Conservation (phyloP, 1,139 yeast genomes). For the Nadsonia commutata region DNA sequence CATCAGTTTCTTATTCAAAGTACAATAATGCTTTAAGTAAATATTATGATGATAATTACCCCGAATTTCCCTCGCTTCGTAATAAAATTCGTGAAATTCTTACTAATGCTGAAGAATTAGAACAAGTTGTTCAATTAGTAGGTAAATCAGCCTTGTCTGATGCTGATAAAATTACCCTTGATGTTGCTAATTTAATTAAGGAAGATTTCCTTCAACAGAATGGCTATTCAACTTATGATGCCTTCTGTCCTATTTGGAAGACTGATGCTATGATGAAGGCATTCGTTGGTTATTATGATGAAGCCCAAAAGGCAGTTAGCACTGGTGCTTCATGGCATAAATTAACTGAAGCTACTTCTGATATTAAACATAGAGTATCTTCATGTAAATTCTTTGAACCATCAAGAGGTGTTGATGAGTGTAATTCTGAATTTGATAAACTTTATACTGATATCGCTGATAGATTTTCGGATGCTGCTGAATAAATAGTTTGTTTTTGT, state of each 20-base stretch:
- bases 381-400: constrained; percentile 96
- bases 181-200: constrained; percentile 78
- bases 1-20: constrained; percentile 90
- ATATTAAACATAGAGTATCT: constrained; percentile 84
- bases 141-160: constrained; percentile 97
- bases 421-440: constrained; percentile 60
- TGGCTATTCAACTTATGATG: constrained; percentile 96
- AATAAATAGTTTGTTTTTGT: constrained; percentile 28
- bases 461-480: constrained; percentile 90
- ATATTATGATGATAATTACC: constrained; percentile 73
- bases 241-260: constrained; percentile 99
- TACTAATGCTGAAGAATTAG: constrained; percentile 94
- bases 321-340: constrained; percentile 93
- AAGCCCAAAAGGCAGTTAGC: constrained; percentile 93
- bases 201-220: constrained; percentile 98
- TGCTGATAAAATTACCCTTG: constrained; percentile 89
- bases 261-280: constrained; percentile 97
- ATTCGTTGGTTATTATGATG: constrained; percentile 80
- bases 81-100: constrained; percentile 85
- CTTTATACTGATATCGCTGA: constrained; percentile 67
- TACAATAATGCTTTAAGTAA: constrained; percentile 77
- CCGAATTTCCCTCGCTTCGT: constrained; percentile 84
- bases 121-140: constrained; percentile 96
- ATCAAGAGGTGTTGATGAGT: constrained; percentile 70
- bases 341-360: constrained; percentile 74